A percentile compares a stretch with the other conserved stretches of the same genome.
Evolutionary conservation across 257 asterid genomes (phyloP).

Genomic region (Jacaranda copaia): DNA sequence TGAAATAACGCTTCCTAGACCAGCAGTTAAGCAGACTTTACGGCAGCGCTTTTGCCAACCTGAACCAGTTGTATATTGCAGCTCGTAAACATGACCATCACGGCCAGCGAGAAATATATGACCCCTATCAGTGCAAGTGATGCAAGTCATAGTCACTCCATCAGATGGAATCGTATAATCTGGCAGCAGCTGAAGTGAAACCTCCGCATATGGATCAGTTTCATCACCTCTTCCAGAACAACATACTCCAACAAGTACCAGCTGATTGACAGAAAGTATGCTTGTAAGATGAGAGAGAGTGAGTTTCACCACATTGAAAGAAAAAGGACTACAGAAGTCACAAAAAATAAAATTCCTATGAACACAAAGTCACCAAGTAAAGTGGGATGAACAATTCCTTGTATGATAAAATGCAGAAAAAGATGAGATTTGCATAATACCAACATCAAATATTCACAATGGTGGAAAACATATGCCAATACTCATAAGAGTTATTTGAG

Average conservation of each 20-base stretch:
- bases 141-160: conserved; percentile 98
- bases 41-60: conserved; percentile 95
- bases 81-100: conserved; percentile 92
- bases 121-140: conserved; percentile 84
- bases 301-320: background rate
- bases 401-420: background rate
- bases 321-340: background rate
- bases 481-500: too few species aligned
- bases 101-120: conserved; percentile 93
- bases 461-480: background rate
- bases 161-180: conserved; percentile 93
- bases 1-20: conserved; percentile 86
- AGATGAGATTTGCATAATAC: background rate
- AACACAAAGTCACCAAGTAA: background rate
- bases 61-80: conserved; percentile 93
- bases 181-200: conserved; percentile 86
- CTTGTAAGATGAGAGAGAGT: conserved; percentile 30
- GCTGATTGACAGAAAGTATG: conserved; percentile 57
- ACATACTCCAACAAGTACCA: conserved; percentile 94
- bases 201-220: conserved; percentile 89
- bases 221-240: conserved; percentile 90
- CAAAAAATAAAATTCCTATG: background rate
- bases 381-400: background rate
- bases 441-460: background rate
- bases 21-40: conserved; percentile 88